Evolutionary conservation across 306 rosid genomes (phyloP), one percentile per base, ranked within the genome.

Genomic region (Cicer pinnatifidum): DNA sequence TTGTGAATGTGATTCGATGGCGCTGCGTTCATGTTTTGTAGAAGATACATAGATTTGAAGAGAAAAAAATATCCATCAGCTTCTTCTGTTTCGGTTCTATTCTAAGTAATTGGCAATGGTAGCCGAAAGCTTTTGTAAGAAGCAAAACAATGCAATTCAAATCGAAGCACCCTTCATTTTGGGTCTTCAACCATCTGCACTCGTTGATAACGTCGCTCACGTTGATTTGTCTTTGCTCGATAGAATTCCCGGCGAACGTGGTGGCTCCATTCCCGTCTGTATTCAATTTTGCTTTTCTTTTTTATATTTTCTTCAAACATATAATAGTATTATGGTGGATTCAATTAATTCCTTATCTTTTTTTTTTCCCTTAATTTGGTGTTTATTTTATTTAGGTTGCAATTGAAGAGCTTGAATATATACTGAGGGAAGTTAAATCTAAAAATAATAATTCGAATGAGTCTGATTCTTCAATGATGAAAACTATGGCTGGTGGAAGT

Each of bases 401-500:
- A 8, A 70, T 84, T 62, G 90, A 84, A 58, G 95, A 94, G 58
- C 95, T 94, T 63, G 88, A 88, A 69, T 19, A 35, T 57, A 91
- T 94, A 66, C 72, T 87, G 71, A 74, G 37, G 7, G 89, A 83
- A 77, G 82, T 94, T 80, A 87, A 89, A 6, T 76, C 83, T 79
- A 86, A 87, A 7, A 17, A 19, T 9, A 10, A 5, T 4, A 8
- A 6, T 9, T 8, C 35, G 5, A 16, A 72, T 0, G 80, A 77
- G 40, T 84, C 51, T 51, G 37, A 13, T 8, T 75, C 20, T 15
- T 76, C 85, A 46, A 48, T 84, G 3, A 67, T 88, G 13, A 89
- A 91, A 81, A 89, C 97, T 11, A 67, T 94, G 44, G 97, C 98
- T 0, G 96, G 97, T 41, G 98, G 98, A 19, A 94, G 98, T 60